Base-by-base conservation (phyloP, 2,329 filamentous ascomycete species). In the Trichoderma breve region DNA sequence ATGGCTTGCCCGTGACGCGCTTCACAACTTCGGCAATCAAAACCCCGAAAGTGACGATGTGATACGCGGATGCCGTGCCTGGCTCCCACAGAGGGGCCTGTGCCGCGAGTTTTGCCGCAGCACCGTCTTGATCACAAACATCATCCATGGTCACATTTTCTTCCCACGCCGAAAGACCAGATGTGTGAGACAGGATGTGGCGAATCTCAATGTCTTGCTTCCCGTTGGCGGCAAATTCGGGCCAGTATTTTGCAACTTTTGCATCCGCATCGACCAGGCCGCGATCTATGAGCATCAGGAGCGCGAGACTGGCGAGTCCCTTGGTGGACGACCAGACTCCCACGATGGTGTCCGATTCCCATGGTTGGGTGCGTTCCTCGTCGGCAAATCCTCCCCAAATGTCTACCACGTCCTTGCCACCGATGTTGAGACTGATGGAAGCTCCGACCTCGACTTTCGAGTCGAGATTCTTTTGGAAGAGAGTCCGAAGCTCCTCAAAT, bases 31-130 rank as follows among this genome's bases (percentile, higher is more conserved):
- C 84, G 4, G 83, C 82, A 1, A 86, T 69, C 1, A 85, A 74
- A 71, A 82, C 80, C 3, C 84, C 85, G 67, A 82, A 80, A 8
- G 75, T 82, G 12, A 79, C 43, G 4, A 78, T 55, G 72, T 86
- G 83, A 75, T 86, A 86, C 1, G 83, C 84, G 0, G 79, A 81
- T 7, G 78, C 80, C 0, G 80, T 82, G 1, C 84, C 84, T 1
- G 84, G 83, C 34, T 74, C 76, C 83, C 84, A 86, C 79, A 81
- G 84, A 0, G 83, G 83, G 2, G 79, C 75, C 70, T 86, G 84
- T 6, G 72, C 66, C 4, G 81, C 82, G 3, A 86, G 78, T n/a
- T 76, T 77, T 7, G 78, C 75, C 0, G 81, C 80, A 2, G 79
- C 72, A 2, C 55, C 64, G 1, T 77, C 68, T 1, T 76, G 39